These are phyloP conservation scores for Eucalyptus regnans DNA, from an alignment of 345 rosid genomes.

Conservation along the genomic window DNA sequence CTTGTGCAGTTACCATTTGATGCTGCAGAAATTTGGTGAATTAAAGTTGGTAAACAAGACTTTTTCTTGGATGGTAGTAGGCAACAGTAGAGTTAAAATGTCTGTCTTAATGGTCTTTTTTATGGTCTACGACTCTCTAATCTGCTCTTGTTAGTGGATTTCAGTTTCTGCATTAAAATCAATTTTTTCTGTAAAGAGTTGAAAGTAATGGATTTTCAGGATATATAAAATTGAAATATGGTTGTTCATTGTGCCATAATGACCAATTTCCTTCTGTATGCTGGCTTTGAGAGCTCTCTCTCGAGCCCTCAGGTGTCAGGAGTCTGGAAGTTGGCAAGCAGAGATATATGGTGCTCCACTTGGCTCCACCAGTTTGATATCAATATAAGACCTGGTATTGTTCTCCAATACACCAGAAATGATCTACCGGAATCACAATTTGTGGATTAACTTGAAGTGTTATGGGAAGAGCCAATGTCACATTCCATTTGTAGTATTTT, in stretches of 20 bases:
- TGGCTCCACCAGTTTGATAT: background rate
- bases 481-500: background rate
- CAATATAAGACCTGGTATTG: background rate
- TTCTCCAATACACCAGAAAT: background rate
- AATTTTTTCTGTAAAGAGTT: background rate
- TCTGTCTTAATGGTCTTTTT: background rate
- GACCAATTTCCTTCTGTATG: background rate
- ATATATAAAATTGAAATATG: background rate
- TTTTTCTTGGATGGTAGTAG: background rate
- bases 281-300: background rate
- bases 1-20: background rate
- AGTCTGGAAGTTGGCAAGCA: background rate
- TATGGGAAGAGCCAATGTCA: background rate
- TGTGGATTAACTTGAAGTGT: background rate
- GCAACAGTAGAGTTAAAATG: background rate
- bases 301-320: background rate
- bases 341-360: background rate
- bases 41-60: background rate
- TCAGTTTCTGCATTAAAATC: background rate
- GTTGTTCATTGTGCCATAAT: background rate
- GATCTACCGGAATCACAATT: background rate
- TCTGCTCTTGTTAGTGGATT: background rate
- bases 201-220: background rate
- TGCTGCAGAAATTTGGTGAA: background rate
- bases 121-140: background rate